phyloP scores from a whole-genome alignment of 1,284 basidiomycete species.

The Macrocystidia cucumis region DNA sequence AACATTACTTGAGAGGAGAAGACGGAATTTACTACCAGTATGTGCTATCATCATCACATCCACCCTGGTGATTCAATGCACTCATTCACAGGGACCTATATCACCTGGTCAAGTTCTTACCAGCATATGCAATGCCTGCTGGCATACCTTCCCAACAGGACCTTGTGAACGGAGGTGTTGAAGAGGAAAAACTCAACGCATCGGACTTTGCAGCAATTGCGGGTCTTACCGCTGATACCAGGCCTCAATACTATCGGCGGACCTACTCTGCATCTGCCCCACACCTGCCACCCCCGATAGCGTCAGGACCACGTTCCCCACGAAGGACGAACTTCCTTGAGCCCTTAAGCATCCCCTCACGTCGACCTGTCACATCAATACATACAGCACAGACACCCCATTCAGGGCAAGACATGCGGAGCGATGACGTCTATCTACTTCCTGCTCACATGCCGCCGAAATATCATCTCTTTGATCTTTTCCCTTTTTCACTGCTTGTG shows the following conservation, averaged over 20 bases:
- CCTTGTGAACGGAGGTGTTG: conserved; percentile 10
- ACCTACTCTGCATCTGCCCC: conserved; percentile 6
- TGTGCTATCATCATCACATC: conserved; percentile 7
- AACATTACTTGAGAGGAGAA: conserved; percentile 32
- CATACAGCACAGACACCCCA: too few relatives aligned
- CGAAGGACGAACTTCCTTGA: conserved; percentile 9
- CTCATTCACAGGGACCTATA: conserved; percentile 43
- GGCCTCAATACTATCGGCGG: conserved; percentile 18
- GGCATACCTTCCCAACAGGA: conserved; percentile 42
- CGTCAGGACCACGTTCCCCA: conserved; percentile 7
- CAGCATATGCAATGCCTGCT: conserved; percentile 51
- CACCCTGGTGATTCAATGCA: not conserved
- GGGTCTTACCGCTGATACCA: too few relatives aligned
- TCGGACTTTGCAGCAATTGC: too few relatives aligned
- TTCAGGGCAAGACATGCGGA: conserved; percentile 13
- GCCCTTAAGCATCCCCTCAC: conserved; percentile 2
- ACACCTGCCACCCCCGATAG: conserved; percentile 11
- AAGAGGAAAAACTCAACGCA: conserved; percentile 10
- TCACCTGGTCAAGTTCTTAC: conserved; percentile 62
- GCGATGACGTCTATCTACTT: conserved; percentile 39
- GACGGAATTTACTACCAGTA: conserved; percentile 48
- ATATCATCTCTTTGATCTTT: conserved; percentile 57
- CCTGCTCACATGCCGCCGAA: conserved; percentile 57
- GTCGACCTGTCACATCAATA: not conserved
- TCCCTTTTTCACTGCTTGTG: conserved; percentile 62